Evolutionary conservation across 2,329 filamentous ascomycete species (phyloP), one percentile per base, ranked within the genome.

Genomic region (Exophiala dermatitidis): DNA sequence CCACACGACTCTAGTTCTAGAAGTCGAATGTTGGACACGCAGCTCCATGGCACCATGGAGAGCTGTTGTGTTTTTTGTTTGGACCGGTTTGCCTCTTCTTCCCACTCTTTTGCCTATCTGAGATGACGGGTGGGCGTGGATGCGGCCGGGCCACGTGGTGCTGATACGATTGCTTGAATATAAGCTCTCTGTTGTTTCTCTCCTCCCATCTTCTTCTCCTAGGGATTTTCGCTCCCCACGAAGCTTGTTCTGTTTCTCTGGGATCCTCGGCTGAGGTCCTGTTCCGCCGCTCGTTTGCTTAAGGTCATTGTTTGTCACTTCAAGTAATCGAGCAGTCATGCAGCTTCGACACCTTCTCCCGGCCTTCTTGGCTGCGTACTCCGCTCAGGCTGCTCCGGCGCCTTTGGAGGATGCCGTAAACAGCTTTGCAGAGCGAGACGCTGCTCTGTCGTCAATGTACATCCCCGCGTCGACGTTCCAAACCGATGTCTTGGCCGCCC

Each of bases 401-500:
- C n/a, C 54, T 5, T 28, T 32, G 29, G 42, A 45, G 12, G 10
- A 32, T 4, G 34, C 36, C 19, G 56, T 54, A 29, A 34, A 52
- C 36, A 47, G 5, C 30, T 48, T 55, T 6, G 33, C 46, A n/a
- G 48, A 58, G 34, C 52, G 56, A 8, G 50, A 50, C 19, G 12
- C 48, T 4, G 34, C 51, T 9, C 34, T 47, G 7, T 5, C 41
- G 19, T 52, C 45, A 32, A 28, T 54, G 29, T 63, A 43, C 52
- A 48, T 33, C 32, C 60, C 37, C 28, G 52, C 44, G 32, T 60
- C 51, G 41, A 60, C 47, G 48, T 49, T 46, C 57, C 48, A 50
- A 34, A 67, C 64, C 1, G 69, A 72, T 60, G 47, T 62, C 2
- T 56, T 72, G 9, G 68, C 68, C 36, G 65, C 64, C 4, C 57